Evolutionary conservation across 139 green algal species (phyloP), one percentile per base, ranked within the genome.

Genomic region (Picochlorum sp.): DNA sequence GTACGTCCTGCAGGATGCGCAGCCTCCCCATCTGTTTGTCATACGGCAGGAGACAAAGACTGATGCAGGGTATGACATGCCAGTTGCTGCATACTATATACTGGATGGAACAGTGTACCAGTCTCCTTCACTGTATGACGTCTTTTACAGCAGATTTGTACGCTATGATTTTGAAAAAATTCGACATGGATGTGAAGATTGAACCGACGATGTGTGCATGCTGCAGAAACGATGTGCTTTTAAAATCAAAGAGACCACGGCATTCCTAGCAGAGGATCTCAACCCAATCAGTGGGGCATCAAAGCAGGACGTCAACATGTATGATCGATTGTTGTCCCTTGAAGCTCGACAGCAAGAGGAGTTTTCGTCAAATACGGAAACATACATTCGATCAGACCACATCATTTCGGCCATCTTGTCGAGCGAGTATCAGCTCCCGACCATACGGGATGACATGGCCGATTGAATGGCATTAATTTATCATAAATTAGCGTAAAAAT

Each of bases 1-100:
- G 67, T 95, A 84, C 56, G 52, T 83, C 21, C 59, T 95, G 20
- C 55, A 78, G 23, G 50, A 78, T 21, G 75, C 52, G 13, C 76
- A 88, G 57, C 73, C 83, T 67, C 89, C 89, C 1, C 77, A 93
- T 73, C 71, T 96, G 9, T 96, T 87, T 69, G 81, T 96, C 10
- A 77, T 96, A n/a, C 57, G 78, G 41, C 88, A 90, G 74, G 81
- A 90, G 61, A 61, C 71, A 21, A 77, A 85, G 26, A 51, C 34
- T 41, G 10, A 18, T 44, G 34, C 6, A 52, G 65, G 20, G 18
- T 11, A n/a, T 26, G 2, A 57, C 13, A 60, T 45, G 9, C 26
- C 65, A 6, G 62, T 75, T 3, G 75, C 74, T 7, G 79, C 72
- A 31, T 95, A 91, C 77, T 93, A 95, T 41, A 73, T 95, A 9